Conservation (phyloP, 345 rosid species). For the Citrus reticulata region DNA sequence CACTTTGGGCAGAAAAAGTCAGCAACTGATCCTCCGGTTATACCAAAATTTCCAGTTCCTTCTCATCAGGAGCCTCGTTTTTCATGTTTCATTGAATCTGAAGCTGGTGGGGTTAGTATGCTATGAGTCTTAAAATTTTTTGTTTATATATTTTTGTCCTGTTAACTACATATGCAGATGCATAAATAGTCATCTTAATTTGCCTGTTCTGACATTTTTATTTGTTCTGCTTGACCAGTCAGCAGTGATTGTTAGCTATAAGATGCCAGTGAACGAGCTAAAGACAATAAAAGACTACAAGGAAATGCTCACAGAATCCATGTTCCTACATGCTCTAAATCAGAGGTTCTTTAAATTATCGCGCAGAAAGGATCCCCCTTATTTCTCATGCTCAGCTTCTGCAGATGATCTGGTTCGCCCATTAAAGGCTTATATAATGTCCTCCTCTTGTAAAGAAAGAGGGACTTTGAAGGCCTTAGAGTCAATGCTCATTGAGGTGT, state of each 20-base stretch:
- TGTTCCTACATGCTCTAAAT: slow-evolving; percentile 79
- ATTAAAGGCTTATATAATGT: slow-evolving; percentile 73
- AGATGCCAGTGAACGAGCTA: slow-evolving; percentile 61
- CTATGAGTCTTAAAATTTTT: slow-evolving; percentile 2
- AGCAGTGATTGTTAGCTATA: slow-evolving; percentile 84
- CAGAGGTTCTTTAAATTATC: slow-evolving; percentile 87
- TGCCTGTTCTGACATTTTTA: slow-evolving; percentile 12
- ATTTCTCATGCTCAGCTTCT: slow-evolving; percentile 85
- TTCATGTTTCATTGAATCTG: slow-evolving; percentile 85
- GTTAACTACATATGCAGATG: not conserved
- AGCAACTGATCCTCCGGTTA: slow-evolving; percentile 34
- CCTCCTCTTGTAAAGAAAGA: slow-evolving; percentile 77
- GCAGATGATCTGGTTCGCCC: slow-evolving; percentile 75
- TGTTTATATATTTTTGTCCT: not conserved
- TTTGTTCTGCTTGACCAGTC: slow-evolving; percentile 50
- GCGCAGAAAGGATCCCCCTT: slow-evolving; percentile 74
- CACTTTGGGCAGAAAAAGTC: slow-evolving; percentile 65
- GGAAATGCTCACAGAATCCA: slow-evolving; percentile 73
- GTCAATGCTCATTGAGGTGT: slow-evolving; percentile 86
- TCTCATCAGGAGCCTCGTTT: slow-evolving; percentile 71
- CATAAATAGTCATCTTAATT: not conserved
- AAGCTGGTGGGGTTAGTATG: slow-evolving; percentile 85
- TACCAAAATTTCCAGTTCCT: slow-evolving; percentile 70
- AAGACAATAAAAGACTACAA: slow-evolving; percentile 78
- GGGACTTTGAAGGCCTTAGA: slow-evolving; percentile 78